Percentiles rank a stretch among this genome's conserved stretches.
phyloP scores from a whole-genome alignment of 768 basidiomycete genomes.

The Cystobasidium onofrii region DNA sequence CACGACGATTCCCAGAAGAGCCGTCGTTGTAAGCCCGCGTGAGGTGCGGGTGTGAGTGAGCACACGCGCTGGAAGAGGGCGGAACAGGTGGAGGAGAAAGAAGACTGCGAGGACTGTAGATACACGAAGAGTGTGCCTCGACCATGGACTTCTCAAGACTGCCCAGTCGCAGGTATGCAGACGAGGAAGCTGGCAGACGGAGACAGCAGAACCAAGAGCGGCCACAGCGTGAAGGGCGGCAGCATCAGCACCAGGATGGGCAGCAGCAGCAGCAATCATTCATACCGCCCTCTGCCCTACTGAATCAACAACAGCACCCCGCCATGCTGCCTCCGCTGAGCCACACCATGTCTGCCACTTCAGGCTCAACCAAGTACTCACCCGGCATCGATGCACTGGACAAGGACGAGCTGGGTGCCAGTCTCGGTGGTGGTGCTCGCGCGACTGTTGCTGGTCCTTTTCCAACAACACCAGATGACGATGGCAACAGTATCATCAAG shows the following conservation, averaged over 20 bases:
- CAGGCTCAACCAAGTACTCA: slow-evolving; percentile 28
- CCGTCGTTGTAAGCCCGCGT: no score
- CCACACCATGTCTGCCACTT: not conserved
- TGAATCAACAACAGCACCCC: not conserved
- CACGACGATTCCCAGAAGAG: no score
- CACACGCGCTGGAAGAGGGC: no score
- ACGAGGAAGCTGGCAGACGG: slow-evolving; percentile 1
- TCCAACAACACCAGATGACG: not conserved
- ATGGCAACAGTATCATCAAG: not conserved
- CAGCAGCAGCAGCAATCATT: not conserved
- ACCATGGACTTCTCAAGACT: slow-evolving; percentile 15
- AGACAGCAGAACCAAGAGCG: not conserved
- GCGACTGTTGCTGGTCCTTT: not conserved
- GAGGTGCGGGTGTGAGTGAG: no score
- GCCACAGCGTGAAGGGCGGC: not conserved
- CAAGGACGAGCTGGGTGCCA: not conserved
- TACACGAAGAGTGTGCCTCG: no score
- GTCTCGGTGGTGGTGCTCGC: not conserved
- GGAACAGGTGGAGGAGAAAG: not conserved
- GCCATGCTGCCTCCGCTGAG: slow-evolving; percentile 6
- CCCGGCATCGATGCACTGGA: slow-evolving; percentile 1
- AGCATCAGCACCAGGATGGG: not conserved
- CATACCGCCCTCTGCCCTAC: not conserved
- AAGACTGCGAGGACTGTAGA: no score
- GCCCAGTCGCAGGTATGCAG: slow-evolving; percentile 1